Evolutionary conservation across 805 yeast species (phyloP), one percentile per base, ranked within the genome.

Genomic region (Yamadazyma scolyti): DNA sequence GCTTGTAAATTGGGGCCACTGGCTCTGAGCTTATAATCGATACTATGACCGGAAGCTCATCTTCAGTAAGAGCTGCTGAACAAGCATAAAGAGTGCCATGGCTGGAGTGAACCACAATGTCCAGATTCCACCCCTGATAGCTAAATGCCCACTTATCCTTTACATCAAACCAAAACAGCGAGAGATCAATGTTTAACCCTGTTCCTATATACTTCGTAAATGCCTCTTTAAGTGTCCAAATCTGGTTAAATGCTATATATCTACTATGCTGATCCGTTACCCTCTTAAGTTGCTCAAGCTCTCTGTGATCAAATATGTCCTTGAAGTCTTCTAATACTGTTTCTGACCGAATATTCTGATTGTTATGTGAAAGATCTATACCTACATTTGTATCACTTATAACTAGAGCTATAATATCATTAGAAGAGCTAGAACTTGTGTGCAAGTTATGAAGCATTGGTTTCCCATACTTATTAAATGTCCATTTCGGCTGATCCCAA

Each of bases 181-280:
- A 13, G 13, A 55, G 32, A 17, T 55, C 55, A 9, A 55, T 39
- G 28, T 55, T 50, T 21, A 55, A 37, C 2, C 95, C 94, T 11
- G 67, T 54, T 0, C 94, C 95, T 2, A 71, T 44, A 22, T 68
- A 72, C 46, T 85, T 85, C 5, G 84, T 71, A 46, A 75, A 82
- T 13, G 86, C 76, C 50, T 85, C 95, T 48, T 85, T 85, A 32
- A 85, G 52, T 0, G 95, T 82, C 95, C 95, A 85, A 20, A 71
- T 65, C 23, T 75, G 75, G 12, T 81, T 72, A 43, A 81, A 71
- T 2, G 60, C 40, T 6, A 47, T 39, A 28, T 57, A 55, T 31
- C 58, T 47, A 4, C 37, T 15, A 0, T 33, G 32, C 2, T 28
- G 13, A n/a, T 46, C 40, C 2, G 46, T 33, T 2, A 42, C 28